Conservation (phyloP, 2,329 filamentous ascomycete species). For the Aureobasidium sp. region DNA sequence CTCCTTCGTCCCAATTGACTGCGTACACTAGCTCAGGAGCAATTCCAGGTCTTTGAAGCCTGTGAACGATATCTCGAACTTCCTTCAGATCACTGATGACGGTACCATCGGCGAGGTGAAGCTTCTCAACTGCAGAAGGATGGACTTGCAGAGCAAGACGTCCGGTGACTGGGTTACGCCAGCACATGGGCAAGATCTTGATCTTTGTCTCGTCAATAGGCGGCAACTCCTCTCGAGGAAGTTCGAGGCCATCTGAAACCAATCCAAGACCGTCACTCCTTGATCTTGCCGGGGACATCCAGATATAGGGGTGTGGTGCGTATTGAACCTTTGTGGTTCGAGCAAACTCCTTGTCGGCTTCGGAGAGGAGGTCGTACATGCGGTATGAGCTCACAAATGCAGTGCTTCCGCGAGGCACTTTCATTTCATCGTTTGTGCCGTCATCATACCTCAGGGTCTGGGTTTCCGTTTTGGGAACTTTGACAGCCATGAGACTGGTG, state of each 20-base stretch:
- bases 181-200: constrained; percentile 66
- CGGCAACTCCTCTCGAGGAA: constrained; percentile 52
- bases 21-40: constrained; percentile 59
- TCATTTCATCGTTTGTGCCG: constrained; percentile 54
- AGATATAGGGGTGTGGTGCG: constrained; percentile 71
- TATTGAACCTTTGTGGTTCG: constrained; percentile 63
- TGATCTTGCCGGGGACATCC: constrained; percentile 64
- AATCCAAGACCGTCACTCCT: constrained; percentile 63
- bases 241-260: constrained; percentile 55
- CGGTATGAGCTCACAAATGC: constrained; percentile 64
- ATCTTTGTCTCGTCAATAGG: constrained; percentile 57
- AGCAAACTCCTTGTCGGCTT: constrained; percentile 58
- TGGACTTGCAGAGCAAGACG: constrained; percentile 64
- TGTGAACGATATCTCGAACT: constrained; percentile 63
- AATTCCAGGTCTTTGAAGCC: constrained; percentile 64
- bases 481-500: constrained; percentile 65
- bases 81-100: constrained; percentile 59
- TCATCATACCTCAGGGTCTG: constrained; percentile 69
- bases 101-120: constrained; percentile 57
- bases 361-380: constrained; percentile 60
- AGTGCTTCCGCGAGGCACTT: constrained; percentile 65
- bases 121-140: constrained; percentile 59
- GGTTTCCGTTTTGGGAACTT: constrained; percentile 55
- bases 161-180: constrained; percentile 65
- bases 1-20: constrained; percentile 69